Conservation (phyloP, 139 green algal genomes). For the Trebouxia sp. region DNA sequence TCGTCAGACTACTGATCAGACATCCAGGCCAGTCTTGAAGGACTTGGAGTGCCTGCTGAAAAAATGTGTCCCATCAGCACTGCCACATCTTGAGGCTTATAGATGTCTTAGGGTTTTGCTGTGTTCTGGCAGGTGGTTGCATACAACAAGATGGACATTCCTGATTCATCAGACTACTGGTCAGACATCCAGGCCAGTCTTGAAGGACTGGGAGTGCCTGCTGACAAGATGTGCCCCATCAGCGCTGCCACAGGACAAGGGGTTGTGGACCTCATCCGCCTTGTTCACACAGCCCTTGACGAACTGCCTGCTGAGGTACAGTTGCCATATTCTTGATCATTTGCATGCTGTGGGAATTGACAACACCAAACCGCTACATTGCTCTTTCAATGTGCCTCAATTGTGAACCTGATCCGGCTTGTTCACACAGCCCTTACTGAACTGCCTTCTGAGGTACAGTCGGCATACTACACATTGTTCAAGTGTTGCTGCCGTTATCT, state of each 20-base stretch:
- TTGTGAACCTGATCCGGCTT: conserved; percentile 58
- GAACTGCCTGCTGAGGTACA: conserved; percentile 37
- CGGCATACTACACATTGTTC: no score
- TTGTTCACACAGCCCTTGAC: conserved; percentile 64
- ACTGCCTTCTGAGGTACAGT: conserved; percentile 32
- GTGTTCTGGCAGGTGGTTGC: conserved; percentile 60
- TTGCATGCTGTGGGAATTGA: no score
- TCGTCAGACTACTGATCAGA: neutral
- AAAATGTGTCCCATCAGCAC: neutral
- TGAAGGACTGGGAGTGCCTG: conserved; percentile 29
- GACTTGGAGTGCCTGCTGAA: neutral
- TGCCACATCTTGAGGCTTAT: no score
- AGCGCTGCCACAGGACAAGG: conserved; percentile 65
- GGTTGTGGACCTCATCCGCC: conserved; percentile 63
- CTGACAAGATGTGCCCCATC: conserved; percentile 56
- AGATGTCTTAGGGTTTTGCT: no score
- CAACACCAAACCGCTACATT: no score
- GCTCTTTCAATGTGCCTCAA: no score
- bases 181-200: conserved; percentile 70
- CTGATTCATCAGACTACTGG: conserved; percentile 82
- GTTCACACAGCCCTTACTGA: conserved; percentile 64
- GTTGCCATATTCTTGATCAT: no score
- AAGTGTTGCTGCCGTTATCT: no score
- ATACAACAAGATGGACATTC: conserved; percentile 94
- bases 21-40: conserved; percentile 64